These are phyloP conservation scores for Zygoascus flipseniorum DNA, from an alignment of 805 yeast species.

Conservation along the genomic window DNA sequence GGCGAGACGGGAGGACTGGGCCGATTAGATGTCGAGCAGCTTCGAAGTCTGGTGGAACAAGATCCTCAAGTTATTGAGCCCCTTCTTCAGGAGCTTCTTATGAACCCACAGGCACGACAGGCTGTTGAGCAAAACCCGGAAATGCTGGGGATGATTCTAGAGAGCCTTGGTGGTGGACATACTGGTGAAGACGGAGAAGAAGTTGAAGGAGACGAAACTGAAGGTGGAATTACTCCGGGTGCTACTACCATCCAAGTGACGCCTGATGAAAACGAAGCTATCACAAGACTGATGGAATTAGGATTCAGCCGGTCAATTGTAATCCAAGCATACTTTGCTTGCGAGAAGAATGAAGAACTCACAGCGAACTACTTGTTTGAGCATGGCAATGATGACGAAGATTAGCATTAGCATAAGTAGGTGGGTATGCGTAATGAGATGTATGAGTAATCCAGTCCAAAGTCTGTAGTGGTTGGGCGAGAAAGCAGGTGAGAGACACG, in stretches of 20 bases:
- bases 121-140: slow-evolving; percentile 67
- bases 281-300: slow-evolving; percentile 77
- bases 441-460: neutral
- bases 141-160: slow-evolving; percentile 65
- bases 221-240: slow-evolving; percentile 31
- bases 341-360: slow-evolving; percentile 94
- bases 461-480: too few relatives aligned
- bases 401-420: neutral
- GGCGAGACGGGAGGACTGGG: slow-evolving; percentile 29
- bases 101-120: slow-evolving; percentile 78
- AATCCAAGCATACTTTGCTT: slow-evolving; percentile 91
- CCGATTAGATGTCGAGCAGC: slow-evolving; percentile 36
- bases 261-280: slow-evolving; percentile 82
- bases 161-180: slow-evolving; percentile 34
- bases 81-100: slow-evolving; percentile 71
- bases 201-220: slow-evolving; percentile 29
- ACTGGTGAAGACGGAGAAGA: slow-evolving; percentile 42
- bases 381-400: slow-evolving; percentile 27
- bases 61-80: slow-evolving; percentile 87
- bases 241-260: slow-evolving; percentile 54
- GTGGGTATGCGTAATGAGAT: neutral
- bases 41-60: slow-evolving; percentile 60
- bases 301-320: slow-evolving; percentile 87
- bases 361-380: slow-evolving; percentile 85
- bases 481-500: too few relatives aligned